Percentiles rank a stretch among this genome's conserved stretches.
Evolutionary conservation across 169 alveolate genomes (phyloP).

Genomic region (Eimeria praecox): DNA sequence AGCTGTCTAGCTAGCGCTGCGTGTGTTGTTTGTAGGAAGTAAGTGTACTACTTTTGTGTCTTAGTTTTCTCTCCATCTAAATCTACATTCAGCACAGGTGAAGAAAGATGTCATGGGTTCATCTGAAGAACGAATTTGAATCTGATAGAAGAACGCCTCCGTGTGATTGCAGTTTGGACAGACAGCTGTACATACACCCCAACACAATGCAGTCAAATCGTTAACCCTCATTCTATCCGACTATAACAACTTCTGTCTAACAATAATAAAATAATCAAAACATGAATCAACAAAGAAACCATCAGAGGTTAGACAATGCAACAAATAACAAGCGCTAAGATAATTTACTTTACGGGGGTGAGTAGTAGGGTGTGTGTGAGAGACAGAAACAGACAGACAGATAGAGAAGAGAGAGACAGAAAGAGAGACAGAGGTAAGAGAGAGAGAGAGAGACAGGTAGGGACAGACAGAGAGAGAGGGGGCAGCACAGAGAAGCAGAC

Average conservation of each 20-base stretch:
- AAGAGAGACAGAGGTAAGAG: too few relatives aligned
- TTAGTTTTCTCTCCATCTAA: constrained; percentile 79
- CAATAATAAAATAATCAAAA: constrained; percentile 86
- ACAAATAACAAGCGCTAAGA: neutral
- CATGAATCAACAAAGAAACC: neutral
- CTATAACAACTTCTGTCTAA: too few relatives aligned
- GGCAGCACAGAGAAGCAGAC: too few relatives aligned
- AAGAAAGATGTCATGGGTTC: constrained; percentile 94
- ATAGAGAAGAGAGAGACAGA: too few relatives aligned
- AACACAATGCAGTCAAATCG: too few relatives aligned
- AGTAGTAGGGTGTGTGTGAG: neutral
- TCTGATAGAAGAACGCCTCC: constrained; percentile 90
- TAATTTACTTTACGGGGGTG: neutral
- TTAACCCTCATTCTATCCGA: too few relatives aligned
- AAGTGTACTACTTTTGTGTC: neutral
- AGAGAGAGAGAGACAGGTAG: too few relatives aligned
- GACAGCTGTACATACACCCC: constrained; percentile 84
- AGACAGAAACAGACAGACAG: too few relatives aligned
- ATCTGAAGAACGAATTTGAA: constrained; percentile 94
- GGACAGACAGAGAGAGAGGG: too few relatives aligned
- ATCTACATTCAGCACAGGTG: constrained; percentile 88
- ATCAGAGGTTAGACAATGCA: neutral
- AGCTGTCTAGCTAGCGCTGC: too few relatives aligned
- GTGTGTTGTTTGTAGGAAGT: too few relatives aligned
- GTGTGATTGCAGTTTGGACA: constrained; percentile 91